Evolutionary conservation across 1,284 basidiomycete species (phyloP).

Genomic region (Microbotryomycetes sp.): DNA sequence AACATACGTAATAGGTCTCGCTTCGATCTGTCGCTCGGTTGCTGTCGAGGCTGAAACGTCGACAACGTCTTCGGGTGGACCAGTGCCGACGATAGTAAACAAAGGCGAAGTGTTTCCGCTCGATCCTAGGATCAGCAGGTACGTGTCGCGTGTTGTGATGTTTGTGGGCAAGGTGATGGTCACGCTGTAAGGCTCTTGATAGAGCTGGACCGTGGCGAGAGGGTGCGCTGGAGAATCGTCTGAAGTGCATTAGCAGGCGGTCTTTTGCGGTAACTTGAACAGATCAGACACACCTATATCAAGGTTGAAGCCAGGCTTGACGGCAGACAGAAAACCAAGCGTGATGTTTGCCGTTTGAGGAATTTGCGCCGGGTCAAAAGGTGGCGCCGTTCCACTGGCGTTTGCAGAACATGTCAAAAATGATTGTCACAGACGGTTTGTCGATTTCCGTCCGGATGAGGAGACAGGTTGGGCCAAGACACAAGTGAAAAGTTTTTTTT

Average conservation of each 20-base stretch:
- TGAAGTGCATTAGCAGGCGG: background rate
- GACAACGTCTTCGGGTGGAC: background rate
- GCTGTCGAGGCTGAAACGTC: background rate
- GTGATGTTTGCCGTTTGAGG: background rate
- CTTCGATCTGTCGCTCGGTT: background rate
- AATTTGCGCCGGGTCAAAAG: background rate
- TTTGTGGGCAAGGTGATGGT: conserved; percentile 12
- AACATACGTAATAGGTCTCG: background rate
- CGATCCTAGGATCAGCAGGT: conserved; percentile 20
- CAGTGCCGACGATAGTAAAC: conserved; percentile 16
- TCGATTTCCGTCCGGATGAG: background rate
- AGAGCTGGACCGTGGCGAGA: background rate
- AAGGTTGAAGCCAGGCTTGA: background rate
- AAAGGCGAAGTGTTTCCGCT: conserved; percentile 16
- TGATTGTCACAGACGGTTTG: background rate
- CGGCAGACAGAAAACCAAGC: background rate
- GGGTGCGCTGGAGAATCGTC: background rate
- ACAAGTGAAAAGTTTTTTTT: background rate
- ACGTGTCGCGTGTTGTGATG: conserved; percentile 17
- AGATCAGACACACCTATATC: conserved; percentile 1
- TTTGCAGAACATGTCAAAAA: background rate
- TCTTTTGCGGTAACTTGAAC: background rate
- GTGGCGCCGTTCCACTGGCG: background rate
- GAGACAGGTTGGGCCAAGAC: no score
- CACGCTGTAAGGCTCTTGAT: background rate